Percentiles rank a stretch among this genome's conserved stretches.
These are phyloP conservation scores for Secale cereale DNA, from an alignment of 176 grass and related monocot species.

Conservation along the genomic window DNA sequence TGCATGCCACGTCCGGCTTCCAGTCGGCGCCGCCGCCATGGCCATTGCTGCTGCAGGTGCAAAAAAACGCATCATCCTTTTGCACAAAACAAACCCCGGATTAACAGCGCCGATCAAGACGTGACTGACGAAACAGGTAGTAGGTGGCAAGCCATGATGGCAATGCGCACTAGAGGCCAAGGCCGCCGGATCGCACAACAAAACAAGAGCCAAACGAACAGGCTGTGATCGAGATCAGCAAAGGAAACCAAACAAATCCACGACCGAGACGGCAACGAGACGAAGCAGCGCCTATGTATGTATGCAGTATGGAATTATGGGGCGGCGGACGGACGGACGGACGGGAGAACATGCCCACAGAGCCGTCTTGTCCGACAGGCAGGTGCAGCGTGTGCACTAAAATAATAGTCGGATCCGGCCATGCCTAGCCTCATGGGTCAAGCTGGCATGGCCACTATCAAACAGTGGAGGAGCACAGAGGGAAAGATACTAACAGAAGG, in stretches of 20 bases:
- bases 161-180: conserved; percentile 30
- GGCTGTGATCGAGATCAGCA: not conserved
- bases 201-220: not conserved
- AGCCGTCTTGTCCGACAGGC: conserved; percentile 25
- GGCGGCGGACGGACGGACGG: not conserved
- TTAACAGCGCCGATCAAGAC: not conserved
- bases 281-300: not conserved
- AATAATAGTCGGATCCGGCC: conserved; percentile 37
- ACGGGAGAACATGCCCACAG: conserved; percentile 36
- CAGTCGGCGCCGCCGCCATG: not conserved
- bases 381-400: not conserved
- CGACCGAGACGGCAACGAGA: conserved; percentile 10
- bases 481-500: not conserved
- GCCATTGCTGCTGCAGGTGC: conserved; percentile 24
- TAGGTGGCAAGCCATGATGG: not conserved
- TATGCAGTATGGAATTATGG: not conserved
- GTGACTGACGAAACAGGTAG: not conserved
- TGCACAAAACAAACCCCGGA: not conserved
- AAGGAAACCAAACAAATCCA: conserved; percentile 21
- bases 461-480: conserved; percentile 20
- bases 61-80: not conserved
- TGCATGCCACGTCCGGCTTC: not conserved
- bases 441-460: conserved; percentile 33
- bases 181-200: not conserved
- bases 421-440: conserved; percentile 13